phyloP scores from a whole-genome alignment of 139 green algal genomes.

The Tetraselmis striata region DNA sequence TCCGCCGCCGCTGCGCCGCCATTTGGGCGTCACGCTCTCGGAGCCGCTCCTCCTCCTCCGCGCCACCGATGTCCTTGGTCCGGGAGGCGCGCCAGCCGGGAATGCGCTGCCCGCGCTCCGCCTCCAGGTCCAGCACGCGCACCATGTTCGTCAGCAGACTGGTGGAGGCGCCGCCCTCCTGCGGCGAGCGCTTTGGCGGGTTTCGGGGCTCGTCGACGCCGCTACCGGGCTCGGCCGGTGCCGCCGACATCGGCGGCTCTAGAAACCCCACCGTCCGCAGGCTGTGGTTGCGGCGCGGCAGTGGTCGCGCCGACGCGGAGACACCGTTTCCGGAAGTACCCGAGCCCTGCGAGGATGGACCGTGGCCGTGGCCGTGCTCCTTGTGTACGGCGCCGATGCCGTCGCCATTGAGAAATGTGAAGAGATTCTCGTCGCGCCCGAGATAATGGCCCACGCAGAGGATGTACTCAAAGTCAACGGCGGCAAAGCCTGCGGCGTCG shows the following conservation, averaged over 20 bases:
- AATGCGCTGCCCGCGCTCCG: background rate
- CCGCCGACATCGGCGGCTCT: background rate
- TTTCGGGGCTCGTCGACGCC: background rate
- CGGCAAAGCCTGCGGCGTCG: background rate
- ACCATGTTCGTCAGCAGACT: background rate
- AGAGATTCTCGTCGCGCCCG: conserved; percentile 90
- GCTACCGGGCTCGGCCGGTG: background rate
- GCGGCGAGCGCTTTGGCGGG: background rate
- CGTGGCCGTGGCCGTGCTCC: background rate
- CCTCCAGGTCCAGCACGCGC: background rate
- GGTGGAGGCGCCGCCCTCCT: background rate
- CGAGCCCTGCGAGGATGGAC: too few relatives aligned
- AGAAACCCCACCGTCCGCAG: background rate
- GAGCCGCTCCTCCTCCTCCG: background rate
- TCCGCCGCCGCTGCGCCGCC: background rate
- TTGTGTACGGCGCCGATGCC: background rate
- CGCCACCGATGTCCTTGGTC: background rate
- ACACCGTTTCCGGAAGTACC: too few relatives aligned
- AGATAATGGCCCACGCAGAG: conserved; percentile 79
- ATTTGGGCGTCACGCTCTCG: background rate
- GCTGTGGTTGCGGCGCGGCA: background rate
- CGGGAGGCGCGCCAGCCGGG: background rate
- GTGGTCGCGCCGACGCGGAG: too few relatives aligned
- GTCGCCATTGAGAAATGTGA: conserved; percentile 77
- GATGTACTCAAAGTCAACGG: background rate